A percentile compares a stretch with the other conserved stretches of the same genome.
Conservation (phyloP, 208 protist genomes). For the Tritrichomonas foetus region DNA sequence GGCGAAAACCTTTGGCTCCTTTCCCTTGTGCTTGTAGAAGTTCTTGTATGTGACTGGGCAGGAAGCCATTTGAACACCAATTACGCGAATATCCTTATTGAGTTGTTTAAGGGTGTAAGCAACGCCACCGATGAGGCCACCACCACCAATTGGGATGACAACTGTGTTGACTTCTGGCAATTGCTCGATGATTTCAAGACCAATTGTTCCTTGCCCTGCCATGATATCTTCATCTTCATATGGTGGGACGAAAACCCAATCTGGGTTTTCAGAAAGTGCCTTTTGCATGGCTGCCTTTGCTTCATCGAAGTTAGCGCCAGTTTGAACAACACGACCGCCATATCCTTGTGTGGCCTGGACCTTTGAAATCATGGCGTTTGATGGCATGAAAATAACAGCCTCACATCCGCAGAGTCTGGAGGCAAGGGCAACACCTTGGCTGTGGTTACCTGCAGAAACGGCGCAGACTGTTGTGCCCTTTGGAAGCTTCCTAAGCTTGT, state of each 20-base stretch:
- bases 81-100: neutral
- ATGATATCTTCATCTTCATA: constrained; percentile 78
- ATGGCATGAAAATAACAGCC: constrained; percentile 74
- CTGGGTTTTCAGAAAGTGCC: constrained; percentile 59
- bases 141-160: constrained; percentile 24
- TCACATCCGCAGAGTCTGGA: constrained; percentile 57
- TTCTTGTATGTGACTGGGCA: neutral
- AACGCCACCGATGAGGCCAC: neutral
- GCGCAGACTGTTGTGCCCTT: constrained; percentile 66
- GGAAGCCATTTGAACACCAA: neutral
- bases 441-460: constrained; percentile 76
- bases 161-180: neutral
- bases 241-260: constrained; percentile 70
- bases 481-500: constrained; percentile 64
- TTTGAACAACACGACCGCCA: constrained; percentile 47
- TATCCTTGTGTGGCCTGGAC: constrained; percentile 54
- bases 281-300: constrained; percentile 43
- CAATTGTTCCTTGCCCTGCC: constrained; percentile 67
- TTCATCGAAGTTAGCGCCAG: constrained; percentile 57
- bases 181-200: neutral
- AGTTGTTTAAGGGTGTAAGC: neutral
- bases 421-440: constrained; percentile 74
- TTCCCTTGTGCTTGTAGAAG: neutral
- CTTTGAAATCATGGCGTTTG: constrained; percentile 67
- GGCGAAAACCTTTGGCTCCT: neutral